phyloP scores from a whole-genome alignment of 2,329 filamentous ascomycete species.

The Plenodomus lindquistii region DNA sequence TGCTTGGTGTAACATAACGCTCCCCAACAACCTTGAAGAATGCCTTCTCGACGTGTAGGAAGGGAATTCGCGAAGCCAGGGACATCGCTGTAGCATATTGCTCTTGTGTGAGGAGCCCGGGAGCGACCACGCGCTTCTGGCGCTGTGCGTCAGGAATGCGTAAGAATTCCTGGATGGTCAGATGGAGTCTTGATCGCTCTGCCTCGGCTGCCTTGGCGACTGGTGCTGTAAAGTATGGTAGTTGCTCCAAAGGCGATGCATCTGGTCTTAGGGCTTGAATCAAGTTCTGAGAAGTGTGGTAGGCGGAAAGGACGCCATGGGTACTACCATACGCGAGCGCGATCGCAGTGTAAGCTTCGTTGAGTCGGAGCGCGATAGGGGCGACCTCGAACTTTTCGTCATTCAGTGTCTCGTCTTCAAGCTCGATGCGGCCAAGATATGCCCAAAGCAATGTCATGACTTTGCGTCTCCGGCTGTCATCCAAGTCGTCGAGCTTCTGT shows the following conservation, averaged over 20 bases:
- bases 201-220: constrained; percentile 69
- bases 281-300: constrained; percentile 79
- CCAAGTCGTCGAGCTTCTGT: constrained; percentile 75
- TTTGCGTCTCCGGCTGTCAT: constrained; percentile 80
- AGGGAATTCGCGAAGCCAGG: constrained; percentile 83
- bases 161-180: constrained; percentile 89
- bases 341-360: constrained; percentile 84
- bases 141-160: constrained; percentile 75
- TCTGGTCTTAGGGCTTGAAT: constrained; percentile 87
- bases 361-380: constrained; percentile 81
- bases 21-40: constrained; percentile 99
- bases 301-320: constrained; percentile 78
- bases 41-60: constrained; percentile 82
- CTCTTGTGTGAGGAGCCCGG: constrained; percentile 70
- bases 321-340: constrained; percentile 85
- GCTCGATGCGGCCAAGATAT: constrained; percentile 85
- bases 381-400: constrained; percentile 87
- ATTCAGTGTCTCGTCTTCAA: constrained; percentile 76
- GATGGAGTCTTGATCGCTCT: constrained; percentile 63
- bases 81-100: constrained; percentile 76
- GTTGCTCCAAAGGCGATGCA: constrained; percentile 85
- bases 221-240: constrained; percentile 78
- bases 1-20: constrained; percentile 86
- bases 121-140: constrained; percentile 69
- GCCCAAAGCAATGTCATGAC: constrained; percentile 90